phyloP scores from a whole-genome alignment of 1,284 basidiomycete genomes.

The Cryptococcus sp. region DNA sequence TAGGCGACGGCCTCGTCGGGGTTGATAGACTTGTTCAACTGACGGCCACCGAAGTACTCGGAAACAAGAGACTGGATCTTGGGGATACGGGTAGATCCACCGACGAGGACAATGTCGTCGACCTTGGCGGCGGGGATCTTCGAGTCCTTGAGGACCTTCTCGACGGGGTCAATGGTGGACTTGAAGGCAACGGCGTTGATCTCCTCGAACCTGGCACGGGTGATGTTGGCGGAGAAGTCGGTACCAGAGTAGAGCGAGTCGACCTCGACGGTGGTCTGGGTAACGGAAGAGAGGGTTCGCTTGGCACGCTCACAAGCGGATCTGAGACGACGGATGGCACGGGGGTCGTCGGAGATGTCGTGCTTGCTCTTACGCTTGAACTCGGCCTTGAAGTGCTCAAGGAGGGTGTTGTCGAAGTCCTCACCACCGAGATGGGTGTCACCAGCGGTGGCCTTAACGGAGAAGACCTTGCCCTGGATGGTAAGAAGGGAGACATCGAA shows the following conservation, averaged over 20 bases:
- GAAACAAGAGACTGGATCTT: slow-evolving; percentile 97
- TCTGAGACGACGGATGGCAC: slow-evolving; percentile 95
- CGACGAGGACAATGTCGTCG: slow-evolving; percentile 93
- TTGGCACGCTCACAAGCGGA: slow-evolving; percentile 99
- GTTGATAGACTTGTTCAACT: slow-evolving; percentile 96
- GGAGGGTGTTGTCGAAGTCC: slow-evolving; percentile 97
- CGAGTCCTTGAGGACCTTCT: slow-evolving; percentile 96
- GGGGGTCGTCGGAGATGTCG: slow-evolving; percentile 86
- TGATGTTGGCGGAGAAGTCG: slow-evolving; percentile 98
- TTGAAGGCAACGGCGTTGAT: slow-evolving; percentile 97
- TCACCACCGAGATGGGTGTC: slow-evolving; percentile 99
- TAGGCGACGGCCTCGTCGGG: slow-evolving; percentile 99
- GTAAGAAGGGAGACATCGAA: slow-evolving; percentile 98
- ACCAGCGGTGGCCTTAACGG: slow-evolving; percentile 98
- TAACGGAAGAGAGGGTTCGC: slow-evolving; percentile 94
- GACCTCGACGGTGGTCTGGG: slow-evolving; percentile 96
- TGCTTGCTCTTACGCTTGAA: slow-evolving; percentile 98
- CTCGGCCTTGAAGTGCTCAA: slow-evolving; percentile 97
- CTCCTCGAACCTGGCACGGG: slow-evolving; percentile 98
- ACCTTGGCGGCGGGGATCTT: slow-evolving; percentile 98
- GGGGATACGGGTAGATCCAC: slow-evolving; percentile 98
- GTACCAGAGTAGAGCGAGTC: slow-evolving; percentile 97
- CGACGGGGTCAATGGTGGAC: slow-evolving; percentile 93
- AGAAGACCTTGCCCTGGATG: slow-evolving; percentile 98
- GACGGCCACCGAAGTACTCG: slow-evolving; percentile 98